Percentiles rank a stretch among this genome's conserved stretches.
These are phyloP conservation scores for Mycoemilia scoparia DNA, from an alignment of 192 early-diverging fungal species.

Conservation along the genomic window DNA sequence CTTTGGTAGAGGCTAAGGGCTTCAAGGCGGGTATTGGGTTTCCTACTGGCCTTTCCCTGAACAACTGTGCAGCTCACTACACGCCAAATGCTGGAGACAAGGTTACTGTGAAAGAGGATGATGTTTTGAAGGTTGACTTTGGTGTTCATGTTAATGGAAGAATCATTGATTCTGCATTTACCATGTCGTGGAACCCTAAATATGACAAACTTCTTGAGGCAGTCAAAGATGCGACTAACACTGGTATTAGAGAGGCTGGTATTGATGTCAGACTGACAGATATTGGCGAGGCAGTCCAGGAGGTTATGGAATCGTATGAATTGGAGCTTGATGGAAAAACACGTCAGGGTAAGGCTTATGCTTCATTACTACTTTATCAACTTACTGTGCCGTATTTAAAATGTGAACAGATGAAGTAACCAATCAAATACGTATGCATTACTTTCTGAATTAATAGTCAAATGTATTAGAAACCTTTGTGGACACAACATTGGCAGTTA, in stretches of 20 bases:
- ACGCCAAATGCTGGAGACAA: slow-evolving; percentile 95
- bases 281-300: slow-evolving; percentile 88
- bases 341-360: slow-evolving; percentile 58
- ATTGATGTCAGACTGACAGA: slow-evolving; percentile 91
- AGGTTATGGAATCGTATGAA: slow-evolving; percentile 98
- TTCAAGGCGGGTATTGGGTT: slow-evolving; percentile 79
- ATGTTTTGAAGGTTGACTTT: slow-evolving; percentile 96
- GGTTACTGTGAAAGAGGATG: slow-evolving; percentile 68
- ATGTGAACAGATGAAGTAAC: too few species aligned
- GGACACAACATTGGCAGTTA: slow-evolving; percentile 89
- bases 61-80: slow-evolving; percentile 92
- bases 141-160: slow-evolving; percentile 82
- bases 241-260: slow-evolving; percentile 84
- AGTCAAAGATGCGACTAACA: slow-evolving; percentile 90
- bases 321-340: slow-evolving; percentile 87
- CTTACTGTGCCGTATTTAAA: too few species aligned
- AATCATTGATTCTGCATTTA: slow-evolving; percentile 93
- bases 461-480: slow-evolving; percentile 87
- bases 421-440: too few species aligned
- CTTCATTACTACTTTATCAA: too few species aligned
- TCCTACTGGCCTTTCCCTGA: slow-evolving; percentile 84
- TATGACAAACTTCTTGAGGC: slow-evolving; percentile 74
- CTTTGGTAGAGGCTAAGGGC: slow-evolving; percentile 70
- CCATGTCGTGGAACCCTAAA: slow-evolving; percentile 75
- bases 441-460: too few species aligned